Percentiles rank a stretch among this genome's conserved stretches.
These are phyloP conservation scores for Leptomonas seymouri DNA, from an alignment of 208 protist species.

Conservation along the genomic window DNA sequence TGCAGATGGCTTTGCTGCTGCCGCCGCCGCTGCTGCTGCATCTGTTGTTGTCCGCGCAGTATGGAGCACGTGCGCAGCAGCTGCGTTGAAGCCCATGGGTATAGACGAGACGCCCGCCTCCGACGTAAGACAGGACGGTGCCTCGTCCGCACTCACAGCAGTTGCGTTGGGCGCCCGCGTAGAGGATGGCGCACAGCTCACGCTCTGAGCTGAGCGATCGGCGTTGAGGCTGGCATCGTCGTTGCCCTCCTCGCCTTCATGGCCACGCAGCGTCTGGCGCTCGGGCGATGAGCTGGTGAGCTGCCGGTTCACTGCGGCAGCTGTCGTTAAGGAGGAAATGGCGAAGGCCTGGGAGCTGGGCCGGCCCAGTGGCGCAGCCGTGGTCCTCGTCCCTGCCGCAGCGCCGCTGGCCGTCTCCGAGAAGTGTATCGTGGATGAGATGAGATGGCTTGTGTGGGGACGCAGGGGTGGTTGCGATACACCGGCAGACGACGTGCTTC, in stretches of 20 bases:
- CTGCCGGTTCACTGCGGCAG: not conserved
- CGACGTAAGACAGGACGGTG: not conserved
- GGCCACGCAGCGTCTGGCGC: not conserved
- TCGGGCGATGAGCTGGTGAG: not conserved
- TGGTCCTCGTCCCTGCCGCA: not conserved
- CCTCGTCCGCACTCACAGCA: slow-evolving; percentile 6
- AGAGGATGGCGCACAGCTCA: slow-evolving; percentile 1
- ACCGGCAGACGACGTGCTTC: not conserved
- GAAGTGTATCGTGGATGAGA: not conserved
- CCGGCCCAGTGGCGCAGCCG: slow-evolving; percentile 2
- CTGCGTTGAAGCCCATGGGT: not conserved
- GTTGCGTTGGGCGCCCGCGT: slow-evolving; percentile 4
- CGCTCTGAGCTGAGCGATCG: slow-evolving; percentile 1
- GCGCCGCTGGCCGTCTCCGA: slow-evolving; percentile 14
- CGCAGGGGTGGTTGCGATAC: not conserved
- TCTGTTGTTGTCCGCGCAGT: not conserved
- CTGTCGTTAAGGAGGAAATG: slow-evolving; percentile 1
- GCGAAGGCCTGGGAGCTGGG: not conserved
- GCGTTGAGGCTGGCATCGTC: not conserved
- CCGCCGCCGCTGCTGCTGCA: not conserved
- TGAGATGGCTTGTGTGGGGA: not conserved
- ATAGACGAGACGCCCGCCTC: not conserved
- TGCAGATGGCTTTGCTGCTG: not conserved
- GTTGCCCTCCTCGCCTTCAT: not conserved
- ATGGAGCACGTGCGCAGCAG: not conserved